Conservation (phyloP, 345 rosid genomes). For the Eutrema yunnanense region DNA sequence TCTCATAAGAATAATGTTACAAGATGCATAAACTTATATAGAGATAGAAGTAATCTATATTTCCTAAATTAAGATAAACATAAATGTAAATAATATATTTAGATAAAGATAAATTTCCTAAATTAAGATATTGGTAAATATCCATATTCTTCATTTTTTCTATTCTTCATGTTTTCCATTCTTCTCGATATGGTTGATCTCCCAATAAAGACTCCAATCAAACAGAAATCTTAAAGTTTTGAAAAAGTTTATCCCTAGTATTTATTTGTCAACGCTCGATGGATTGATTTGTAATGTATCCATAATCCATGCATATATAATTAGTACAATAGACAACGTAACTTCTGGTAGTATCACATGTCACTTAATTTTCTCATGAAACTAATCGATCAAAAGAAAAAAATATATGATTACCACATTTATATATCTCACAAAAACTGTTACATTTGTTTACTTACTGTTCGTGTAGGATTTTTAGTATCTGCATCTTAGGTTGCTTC, state of each 20-base stretch:
- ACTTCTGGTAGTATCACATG: not conserved
- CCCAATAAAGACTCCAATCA: not conserved
- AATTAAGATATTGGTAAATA: too few species aligned
- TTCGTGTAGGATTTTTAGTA: not conserved
- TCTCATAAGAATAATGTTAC: too few species aligned
- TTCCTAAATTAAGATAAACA: too few species aligned
- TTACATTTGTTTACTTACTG: not conserved
- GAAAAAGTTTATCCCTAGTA: not conserved
- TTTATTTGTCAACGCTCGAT: constrained; percentile 13
- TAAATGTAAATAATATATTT: too few species aligned
- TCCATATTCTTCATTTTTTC: too few species aligned
- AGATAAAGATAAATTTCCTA: too few species aligned
- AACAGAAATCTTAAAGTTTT: not conserved
- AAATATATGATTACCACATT: not conserved
- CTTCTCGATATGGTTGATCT: too few species aligned
- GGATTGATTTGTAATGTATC: not conserved
- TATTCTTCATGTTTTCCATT: too few species aligned
- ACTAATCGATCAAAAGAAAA: not conserved
- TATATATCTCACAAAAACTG: not conserved
- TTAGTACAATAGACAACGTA: not conserved
- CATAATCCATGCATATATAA: not conserved
- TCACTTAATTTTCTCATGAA: not conserved
- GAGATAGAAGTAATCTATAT: too few species aligned
- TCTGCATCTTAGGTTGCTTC: not conserved
- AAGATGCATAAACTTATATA: too few species aligned